Base-by-base conservation (phyloP, 768 basidiomycete species). In the Auricularia sp. region DNA sequence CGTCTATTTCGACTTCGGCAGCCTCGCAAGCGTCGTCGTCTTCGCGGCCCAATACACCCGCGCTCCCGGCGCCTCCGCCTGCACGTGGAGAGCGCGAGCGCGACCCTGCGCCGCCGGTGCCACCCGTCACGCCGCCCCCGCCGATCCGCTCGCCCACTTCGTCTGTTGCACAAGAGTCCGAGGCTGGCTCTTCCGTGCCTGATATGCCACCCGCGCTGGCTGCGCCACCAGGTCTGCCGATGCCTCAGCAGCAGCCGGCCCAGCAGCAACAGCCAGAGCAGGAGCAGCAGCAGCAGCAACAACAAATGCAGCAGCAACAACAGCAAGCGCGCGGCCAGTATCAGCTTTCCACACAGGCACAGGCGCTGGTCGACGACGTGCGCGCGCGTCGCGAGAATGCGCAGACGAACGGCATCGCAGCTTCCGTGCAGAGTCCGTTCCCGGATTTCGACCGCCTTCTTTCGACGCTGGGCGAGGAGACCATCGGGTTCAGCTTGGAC, bases 371-470 rank as follows among this genome's bases (percentile, higher is more conserved):
- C 58, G 90, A 94, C 65, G 93, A 94, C 69, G 83, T 95, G 45
- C 88, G 85, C 71, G 84, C 84, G 24, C 80, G 92, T 39, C 82
- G 92, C 56, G 89, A 92, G 7, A 77, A 78, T 2, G 34, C 61
- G 36, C 65, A 65, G n/a, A 21, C 72, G 79, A 24, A 70, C 79
- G 14, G 67, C 74, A 58, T 24, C 37, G 54, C 78, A 7, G 73
- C 77, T 47, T 74, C 76, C 58, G 75, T 14, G 24, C 56, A 77
- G 39, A 91, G 81, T 73, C 84, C 72, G 11, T 95, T 95, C 82
- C 94, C 93, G 10, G 93, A 95, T 68, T 86, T 95, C 68, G 92
- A 94, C 73, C 85, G 90, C 36, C 92, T 90, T 21, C 78, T 94
- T 56, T 85, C 89, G 71, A 85, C 83, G 61, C 78, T 94, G 54